Evolutionary conservation across 164 flowering plant species (phyloP).

Genomic region (Amborella trichopoda): DNA sequence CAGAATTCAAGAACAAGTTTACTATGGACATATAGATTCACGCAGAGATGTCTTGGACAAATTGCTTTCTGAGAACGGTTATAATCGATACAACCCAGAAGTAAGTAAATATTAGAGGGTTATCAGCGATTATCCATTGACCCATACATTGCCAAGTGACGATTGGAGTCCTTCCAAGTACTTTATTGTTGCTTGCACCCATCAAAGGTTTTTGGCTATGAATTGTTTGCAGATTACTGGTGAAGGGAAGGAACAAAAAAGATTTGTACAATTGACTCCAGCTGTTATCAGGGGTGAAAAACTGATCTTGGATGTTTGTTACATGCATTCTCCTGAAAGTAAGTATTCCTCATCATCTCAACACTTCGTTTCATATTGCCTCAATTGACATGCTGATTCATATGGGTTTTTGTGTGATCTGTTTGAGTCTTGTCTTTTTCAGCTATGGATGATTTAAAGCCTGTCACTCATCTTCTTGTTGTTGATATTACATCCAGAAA

Average conservation of each 20-base stretch:
- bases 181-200: too few relatives aligned
- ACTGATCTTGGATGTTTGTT: slow-evolving; percentile 45
- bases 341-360: slow-evolving; percentile 25
- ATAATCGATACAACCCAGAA: slow-evolving; percentile 87
- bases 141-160: too few relatives aligned
- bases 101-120: too few relatives aligned
- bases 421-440: slow-evolving; percentile 7
- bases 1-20: slow-evolving; percentile 96
- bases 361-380: neutral
- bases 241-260: slow-evolving; percentile 53
- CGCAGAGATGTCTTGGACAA: slow-evolving; percentile 79
- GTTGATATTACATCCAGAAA: slow-evolving; percentile 54
- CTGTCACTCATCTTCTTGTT: slow-evolving; percentile 81
- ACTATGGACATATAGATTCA: slow-evolving; percentile 82
- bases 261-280: slow-evolving; percentile 47
- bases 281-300: slow-evolving; percentile 41
- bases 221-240: slow-evolving; percentile 70
- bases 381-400: too few relatives aligned
- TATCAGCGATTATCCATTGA: too few relatives aligned
- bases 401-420: neutral
- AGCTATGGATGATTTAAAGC: slow-evolving; percentile 88
- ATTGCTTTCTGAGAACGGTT: slow-evolving; percentile 70
- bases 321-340: slow-evolving; percentile 86
- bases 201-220: too few relatives aligned
- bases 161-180: too few relatives aligned